Evolutionary conservation across 2,329 filamentous ascomycete genomes (phyloP), one percentile per base, ranked within the genome.

Genomic region (Endothia cerciana): DNA sequence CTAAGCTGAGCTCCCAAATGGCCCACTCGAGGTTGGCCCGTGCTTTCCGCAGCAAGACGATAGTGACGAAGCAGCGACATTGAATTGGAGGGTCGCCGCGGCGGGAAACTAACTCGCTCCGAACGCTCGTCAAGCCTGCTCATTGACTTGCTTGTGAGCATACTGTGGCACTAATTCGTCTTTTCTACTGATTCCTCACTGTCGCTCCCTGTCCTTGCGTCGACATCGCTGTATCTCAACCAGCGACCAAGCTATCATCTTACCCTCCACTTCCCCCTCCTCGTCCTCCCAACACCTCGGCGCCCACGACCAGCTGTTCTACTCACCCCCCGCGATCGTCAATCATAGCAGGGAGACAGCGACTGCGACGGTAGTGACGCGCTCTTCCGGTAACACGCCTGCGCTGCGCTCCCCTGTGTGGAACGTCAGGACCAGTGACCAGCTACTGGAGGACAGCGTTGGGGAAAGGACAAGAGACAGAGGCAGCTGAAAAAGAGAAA

Each of bases 21-120:
- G n/a, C n/a, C n/a, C 33, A 36, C 33, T 36, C 33, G 47, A 15
- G 53, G 30, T 2, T 56, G 53, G 53, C 53, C 53, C 33, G 53
- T 56, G 53, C 53, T 56, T 38, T 38, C 25, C 30, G 7, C 33
- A 38, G 53, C 53, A 51, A 22, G 47, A 13, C 43, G 43, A 55
- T n/a, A 58, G 55, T 58, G 53, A 60, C 41, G 58, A 45, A 45
- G 58, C 25, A 60, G 58, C 40, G 47, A 47, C 41, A 25, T n/a
- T 22, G 10, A 30, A 25, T 51, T 8, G 47, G 47, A 51, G 25
- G 22, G 22, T 22, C 43, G 40, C 33, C 40, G 28, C 15, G 2
- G 40, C 28, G 47, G 47, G 47, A 28, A 51, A 51, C 47, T 17
- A 30, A 17, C 28, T 17, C 17, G 22, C 22, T 11, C 22, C 22